Base-by-base conservation (phyloP, 345 rosid species). In the Populus tremula region DNA sequence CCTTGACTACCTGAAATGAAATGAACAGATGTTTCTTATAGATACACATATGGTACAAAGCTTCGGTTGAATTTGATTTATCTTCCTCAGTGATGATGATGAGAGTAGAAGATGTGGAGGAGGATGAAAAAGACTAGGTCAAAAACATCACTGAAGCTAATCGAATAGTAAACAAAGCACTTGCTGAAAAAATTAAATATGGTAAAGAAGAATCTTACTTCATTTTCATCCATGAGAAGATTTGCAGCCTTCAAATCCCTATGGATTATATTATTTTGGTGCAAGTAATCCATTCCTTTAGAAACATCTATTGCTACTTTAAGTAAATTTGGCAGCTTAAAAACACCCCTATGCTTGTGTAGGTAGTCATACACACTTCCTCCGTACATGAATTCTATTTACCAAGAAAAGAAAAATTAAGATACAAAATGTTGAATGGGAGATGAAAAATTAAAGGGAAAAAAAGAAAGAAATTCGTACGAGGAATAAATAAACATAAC, bases 281-380 rank as follows among this genome's bases (percentile, higher is more conserved):
- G 99, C 83, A 96, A 86, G 85, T 96, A 96, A 87, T 87, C 86
- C 99, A 96, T 96, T 87, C 99, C 99, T 86, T 96, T 96, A 83
- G 96, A 90, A 72, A 96, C 87, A 86, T 93, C 99, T 74, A 92
- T 90, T 63, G 97, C 98, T 72, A 92, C 97, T 86, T 89, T 96
- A 79, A 96, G 84, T 79, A 96, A 63, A 79, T 91, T 67, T 64
- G 99, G 99, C 77, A 93, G 94, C 89, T 90, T 96, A 84, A 96
- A 96, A 65, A 88, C 88, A 73, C 98, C 98, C 81, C 79, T 89
- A 74, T 89, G 97, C 86, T 96, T 96, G 85, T 96, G 99, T 75
- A 96, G 89, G 86, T 93, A 96, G 84, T 96, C 99, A 82, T 96
- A 96, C 41, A 96, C 98, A 85, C 99, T 96, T 82, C 99, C 99